Percentiles rank a stretch among this genome's conserved stretches.
phyloP scores from a whole-genome alignment of 129 eudicot genomes.

The Deinandra increscens region DNA sequence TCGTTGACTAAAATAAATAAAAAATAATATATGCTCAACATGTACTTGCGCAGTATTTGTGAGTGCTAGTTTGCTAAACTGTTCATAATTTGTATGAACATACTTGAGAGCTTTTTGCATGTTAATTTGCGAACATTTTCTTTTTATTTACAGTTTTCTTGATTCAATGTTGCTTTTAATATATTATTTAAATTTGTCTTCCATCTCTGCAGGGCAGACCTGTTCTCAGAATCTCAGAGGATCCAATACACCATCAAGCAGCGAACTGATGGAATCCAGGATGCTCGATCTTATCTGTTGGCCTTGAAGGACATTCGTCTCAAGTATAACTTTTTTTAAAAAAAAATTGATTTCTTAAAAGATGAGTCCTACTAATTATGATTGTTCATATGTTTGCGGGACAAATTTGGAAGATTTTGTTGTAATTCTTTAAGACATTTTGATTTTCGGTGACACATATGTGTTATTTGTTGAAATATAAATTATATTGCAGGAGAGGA shows the following conservation, averaged over 20 bases:
- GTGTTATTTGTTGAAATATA: not conserved
- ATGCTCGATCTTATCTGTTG: conserved; percentile 72
- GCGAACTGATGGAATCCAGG: conserved; percentile 64
- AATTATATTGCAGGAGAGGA: conserved; percentile 69
- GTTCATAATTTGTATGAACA: not conserved
- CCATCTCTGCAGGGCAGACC: conserved; percentile 60
- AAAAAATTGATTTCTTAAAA: not conserved
- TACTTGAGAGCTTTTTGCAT: not conserved
- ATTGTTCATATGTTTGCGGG: not conserved
- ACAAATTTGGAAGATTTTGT: not conserved
- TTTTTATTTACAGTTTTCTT: not conserved
- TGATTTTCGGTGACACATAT: not conserved
- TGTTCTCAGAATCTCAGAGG: conserved; percentile 81
- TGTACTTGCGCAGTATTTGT: not conserved
- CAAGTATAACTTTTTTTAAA: conserved; percentile 44
- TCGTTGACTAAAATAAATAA: conserved; percentile 8
- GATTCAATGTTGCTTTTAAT: too few species aligned
- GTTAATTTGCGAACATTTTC: not conserved
- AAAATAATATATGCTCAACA: not conserved
- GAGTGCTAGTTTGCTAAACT: not conserved
- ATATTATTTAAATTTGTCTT: not conserved
- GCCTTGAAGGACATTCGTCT: conserved; percentile 71
- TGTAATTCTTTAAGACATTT: not conserved
- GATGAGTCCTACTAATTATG: not conserved
- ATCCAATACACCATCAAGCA: conserved; percentile 64